Conservation (phyloP, 2,329 filamentous ascomycete species). For the Truncatella angustata region DNA sequence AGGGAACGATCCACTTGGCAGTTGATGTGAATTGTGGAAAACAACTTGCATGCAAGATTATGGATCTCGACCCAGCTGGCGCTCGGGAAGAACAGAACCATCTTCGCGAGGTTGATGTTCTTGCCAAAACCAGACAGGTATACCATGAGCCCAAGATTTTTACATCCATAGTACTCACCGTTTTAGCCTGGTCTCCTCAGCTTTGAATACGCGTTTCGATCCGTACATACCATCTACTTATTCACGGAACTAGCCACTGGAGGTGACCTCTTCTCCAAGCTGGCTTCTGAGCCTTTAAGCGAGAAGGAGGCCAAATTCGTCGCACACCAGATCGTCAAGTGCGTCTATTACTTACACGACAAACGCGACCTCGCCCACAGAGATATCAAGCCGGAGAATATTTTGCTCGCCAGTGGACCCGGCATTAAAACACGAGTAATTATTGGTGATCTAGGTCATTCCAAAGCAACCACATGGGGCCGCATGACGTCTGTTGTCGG, state of each 20-base stretch:
- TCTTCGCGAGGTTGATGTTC: slow-evolving; percentile 38
- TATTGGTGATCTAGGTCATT: slow-evolving; percentile 52
- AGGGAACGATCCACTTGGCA: too few relatives aligned
- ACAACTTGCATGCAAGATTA: too few relatives aligned
- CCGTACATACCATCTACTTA: slow-evolving; percentile 48
- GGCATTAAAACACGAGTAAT: slow-evolving; percentile 43
- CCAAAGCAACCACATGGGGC: slow-evolving; percentile 38
- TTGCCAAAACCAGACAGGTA: slow-evolving; percentile 54
- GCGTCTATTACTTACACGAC: slow-evolving; percentile 47
- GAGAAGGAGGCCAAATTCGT: slow-evolving; percentile 46
- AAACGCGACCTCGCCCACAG: slow-evolving; percentile 49
- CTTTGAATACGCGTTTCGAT: slow-evolving; percentile 50
- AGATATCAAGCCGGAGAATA: slow-evolving; percentile 54
- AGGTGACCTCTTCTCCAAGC: slow-evolving; percentile 51
- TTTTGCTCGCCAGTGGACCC: slow-evolving; percentile 47
- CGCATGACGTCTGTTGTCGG: slow-evolving; percentile 45
- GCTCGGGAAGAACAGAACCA: too few relatives aligned
- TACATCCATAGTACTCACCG: neutral
- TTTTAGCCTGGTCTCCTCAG: slow-evolving; percentile 53
- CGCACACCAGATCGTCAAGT: slow-evolving; percentile 45
- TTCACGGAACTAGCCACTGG: slow-evolving; percentile 58
- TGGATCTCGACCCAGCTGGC: too few relatives aligned
- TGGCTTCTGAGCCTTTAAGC: slow-evolving; percentile 31
- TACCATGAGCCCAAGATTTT: too few relatives aligned
- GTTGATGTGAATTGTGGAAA: too few relatives aligned